Percentiles rank a stretch among this genome's conserved stretches.
phyloP scores from a whole-genome alignment of 345 rosid species.

The Punica granatum region DNA sequence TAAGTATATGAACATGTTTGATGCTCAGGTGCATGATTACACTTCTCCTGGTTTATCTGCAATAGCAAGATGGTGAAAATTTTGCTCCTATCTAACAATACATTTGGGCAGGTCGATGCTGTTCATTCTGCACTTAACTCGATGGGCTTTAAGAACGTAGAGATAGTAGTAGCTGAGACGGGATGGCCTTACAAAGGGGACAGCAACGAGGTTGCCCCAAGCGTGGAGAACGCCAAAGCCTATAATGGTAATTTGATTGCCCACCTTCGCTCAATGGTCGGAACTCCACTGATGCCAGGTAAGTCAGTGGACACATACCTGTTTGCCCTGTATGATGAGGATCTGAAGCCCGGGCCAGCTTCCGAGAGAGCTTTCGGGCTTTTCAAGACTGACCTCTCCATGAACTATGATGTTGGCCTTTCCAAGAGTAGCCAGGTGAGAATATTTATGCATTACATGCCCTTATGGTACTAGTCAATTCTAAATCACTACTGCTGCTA shows the following conservation, averaged over 20 bases:
- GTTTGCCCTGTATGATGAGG: slow-evolving; percentile 79
- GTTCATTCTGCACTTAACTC: slow-evolving; percentile 58
- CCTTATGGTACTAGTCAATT: background rate
- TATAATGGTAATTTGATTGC: slow-evolving; percentile 75
- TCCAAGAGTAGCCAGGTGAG: slow-evolving; percentile 35
- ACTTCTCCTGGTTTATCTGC: background rate
- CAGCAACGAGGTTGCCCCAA: slow-evolving; percentile 52
- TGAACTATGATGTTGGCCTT: slow-evolving; percentile 76
- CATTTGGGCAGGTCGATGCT: slow-evolving; percentile 60
- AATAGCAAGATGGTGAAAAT: background rate
- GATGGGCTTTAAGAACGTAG: slow-evolving; percentile 63
- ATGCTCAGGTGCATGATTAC: slow-evolving; percentile 57
- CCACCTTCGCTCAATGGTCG: slow-evolving; percentile 65
- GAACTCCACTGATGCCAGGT: slow-evolving; percentile 94
- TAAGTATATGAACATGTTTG: slow-evolving; percentile 94
- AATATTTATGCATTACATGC: background rate
- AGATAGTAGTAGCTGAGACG: slow-evolving; percentile 88
- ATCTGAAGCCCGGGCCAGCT: slow-evolving; percentile 72
- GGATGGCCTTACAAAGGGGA: slow-evolving; percentile 99
- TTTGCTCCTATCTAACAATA: background rate
- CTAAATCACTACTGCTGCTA: background rate
- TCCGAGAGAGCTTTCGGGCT: slow-evolving; percentile 74
- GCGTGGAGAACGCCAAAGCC: slow-evolving; percentile 75
- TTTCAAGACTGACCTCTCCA: slow-evolving; percentile 61
- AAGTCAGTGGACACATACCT: slow-evolving; percentile 76